Conservation (phyloP, 1,284 basidiomycete genomes). For the Malassezia sp. region DNA sequence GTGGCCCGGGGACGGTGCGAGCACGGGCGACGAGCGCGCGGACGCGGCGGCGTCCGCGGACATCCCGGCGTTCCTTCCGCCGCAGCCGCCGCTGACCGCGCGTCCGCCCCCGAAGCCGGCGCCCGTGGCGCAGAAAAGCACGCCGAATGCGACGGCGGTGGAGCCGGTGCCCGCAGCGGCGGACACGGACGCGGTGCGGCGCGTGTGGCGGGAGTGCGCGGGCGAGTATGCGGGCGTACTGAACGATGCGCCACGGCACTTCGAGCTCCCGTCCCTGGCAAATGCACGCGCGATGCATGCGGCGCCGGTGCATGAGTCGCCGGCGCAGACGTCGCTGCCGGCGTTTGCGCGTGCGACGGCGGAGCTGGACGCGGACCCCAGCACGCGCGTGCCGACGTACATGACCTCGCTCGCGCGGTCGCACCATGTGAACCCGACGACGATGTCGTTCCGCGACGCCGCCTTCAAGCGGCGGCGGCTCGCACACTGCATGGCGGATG, state of each 20-base stretch:
- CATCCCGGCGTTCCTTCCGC: slow-evolving; percentile 10
- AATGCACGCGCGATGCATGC: neutral
- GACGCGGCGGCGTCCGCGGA: neutral
- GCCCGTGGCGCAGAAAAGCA: neutral
- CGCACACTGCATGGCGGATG: slow-evolving; percentile 31
- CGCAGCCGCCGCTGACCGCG: neutral
- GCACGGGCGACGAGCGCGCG: neutral
- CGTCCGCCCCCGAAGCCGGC: too few relatives aligned
- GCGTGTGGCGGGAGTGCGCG: slow-evolving; percentile 9
- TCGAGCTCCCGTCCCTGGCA: neutral
- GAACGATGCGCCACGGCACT: neutral
- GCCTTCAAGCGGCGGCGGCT: slow-evolving; percentile 28
- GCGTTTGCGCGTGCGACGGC: slow-evolving; percentile 34
- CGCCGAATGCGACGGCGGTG: neutral
- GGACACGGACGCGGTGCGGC: slow-evolving; percentile 9
- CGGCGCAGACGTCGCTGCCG: slow-evolving; percentile 22
- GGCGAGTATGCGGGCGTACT: slow-evolving; percentile 5
- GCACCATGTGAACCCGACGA: slow-evolving; percentile 17
- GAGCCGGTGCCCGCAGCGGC: slow-evolving; percentile 1
- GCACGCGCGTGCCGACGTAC: slow-evolving; percentile 19
- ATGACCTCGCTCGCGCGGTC: slow-evolving; percentile 27
- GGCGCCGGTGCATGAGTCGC: neutral
- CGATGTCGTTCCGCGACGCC: slow-evolving; percentile 10
- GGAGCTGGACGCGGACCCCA: slow-evolving; percentile 25
- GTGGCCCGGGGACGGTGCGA: slow-evolving; percentile 3